Percentiles rank a stretch among this genome's conserved stretches.
Conservation (phyloP, 2,329 filamentous ascomycete genomes). For the Triangularia verruculosa region DNA sequence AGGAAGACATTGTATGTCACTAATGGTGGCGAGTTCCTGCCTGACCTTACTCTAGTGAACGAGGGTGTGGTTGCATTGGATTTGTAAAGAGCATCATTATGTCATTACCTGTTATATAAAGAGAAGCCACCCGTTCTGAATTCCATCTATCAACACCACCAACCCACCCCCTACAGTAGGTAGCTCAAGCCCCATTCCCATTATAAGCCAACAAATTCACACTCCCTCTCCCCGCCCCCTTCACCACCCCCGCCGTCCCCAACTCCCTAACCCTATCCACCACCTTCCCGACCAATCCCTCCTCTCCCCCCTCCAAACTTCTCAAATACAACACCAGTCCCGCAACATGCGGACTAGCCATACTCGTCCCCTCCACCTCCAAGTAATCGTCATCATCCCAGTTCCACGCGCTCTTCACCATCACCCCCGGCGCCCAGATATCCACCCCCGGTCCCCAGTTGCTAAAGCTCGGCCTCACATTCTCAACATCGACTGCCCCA, state of each 20-base stretch:
- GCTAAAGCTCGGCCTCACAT: slow-evolving; percentile 43
- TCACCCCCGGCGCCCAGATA: slow-evolving; percentile 43
- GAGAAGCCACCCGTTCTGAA: background rate
- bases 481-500: slow-evolving; percentile 44
- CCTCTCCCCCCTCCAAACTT: slow-evolving; percentile 8
- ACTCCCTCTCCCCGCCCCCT: slow-evolving; percentile 18
- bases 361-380: slow-evolving; percentile 56
- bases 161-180: too few relatives aligned
- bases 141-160: background rate
- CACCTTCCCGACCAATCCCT: slow-evolving; percentile 1
- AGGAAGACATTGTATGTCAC: slow-evolving; percentile 21
- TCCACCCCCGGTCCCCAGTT: slow-evolving; percentile 49
- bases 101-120: background rate
- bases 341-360: slow-evolving; percentile 59
- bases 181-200: slow-evolving; percentile 15
- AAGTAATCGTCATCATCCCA: slow-evolving; percentile 38
- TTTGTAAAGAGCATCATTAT: background rate
- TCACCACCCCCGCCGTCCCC: slow-evolving; percentile 17
- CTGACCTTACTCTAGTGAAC: slow-evolving; percentile 9
- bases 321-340: slow-evolving; percentile 58
- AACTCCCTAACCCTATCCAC: slow-evolving; percentile 13
- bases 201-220: slow-evolving; percentile 28
- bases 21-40: slow-evolving; percentile 12
- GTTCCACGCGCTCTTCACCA: slow-evolving; percentile 42
- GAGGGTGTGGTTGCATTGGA: slow-evolving; percentile 13